Base-by-base conservation (phyloP, 192 early-diverging fungal genomes). In the Coemansia sp. region DNA sequence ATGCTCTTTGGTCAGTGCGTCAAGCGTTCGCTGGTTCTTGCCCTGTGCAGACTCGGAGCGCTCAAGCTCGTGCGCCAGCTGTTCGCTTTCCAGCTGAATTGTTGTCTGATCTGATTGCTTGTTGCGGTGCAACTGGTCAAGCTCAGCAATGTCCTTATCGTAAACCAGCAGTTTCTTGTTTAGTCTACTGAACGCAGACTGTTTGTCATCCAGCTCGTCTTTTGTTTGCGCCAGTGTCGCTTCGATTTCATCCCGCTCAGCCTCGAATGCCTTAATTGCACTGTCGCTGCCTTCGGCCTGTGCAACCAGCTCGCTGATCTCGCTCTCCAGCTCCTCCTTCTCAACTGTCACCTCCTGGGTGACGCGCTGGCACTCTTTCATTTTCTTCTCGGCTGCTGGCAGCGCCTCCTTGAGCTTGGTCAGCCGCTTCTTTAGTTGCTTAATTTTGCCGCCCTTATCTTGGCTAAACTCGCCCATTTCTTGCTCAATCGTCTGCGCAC, bases 401-500 rank as follows among this genome's bases (percentile, higher is more conserved):
- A 96, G 73, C 20, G 86, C 84, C 1, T 80, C 70, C 71, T 94
- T 94, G 24, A 87, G 78, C 20, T 72, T 54, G 4, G 74, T 66
- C 43, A 95, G 83, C 24, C 90, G 85, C 77, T 85, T 82, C 83
- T 87, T 84, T 23, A 98, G 83, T 49, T 92, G 87, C 62, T 93
- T 85, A 27, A 98, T 68, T 75, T 97, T 98, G 13, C 86, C 85
- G 37, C 94, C 93, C 65, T 93, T 93, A 73, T 98, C 88, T 35
- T 81, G 81, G 54, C 89, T 86, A 48, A 96, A 94, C 67, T 96
- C 94, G 22, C 83, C 80, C 93, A 98, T 97, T 69, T 98, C 95
- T 39, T 74, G 63, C 62, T 92, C 91, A 50, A 95, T 90, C 32
- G 83, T 76, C 51, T 84, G 62, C 18, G 82, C 85, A 12, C 86